Evolutionary conservation across 768 basidiomycete species (phyloP), one percentile per base, ranked within the genome.

Genomic region (Tulasnella sp.): DNA sequence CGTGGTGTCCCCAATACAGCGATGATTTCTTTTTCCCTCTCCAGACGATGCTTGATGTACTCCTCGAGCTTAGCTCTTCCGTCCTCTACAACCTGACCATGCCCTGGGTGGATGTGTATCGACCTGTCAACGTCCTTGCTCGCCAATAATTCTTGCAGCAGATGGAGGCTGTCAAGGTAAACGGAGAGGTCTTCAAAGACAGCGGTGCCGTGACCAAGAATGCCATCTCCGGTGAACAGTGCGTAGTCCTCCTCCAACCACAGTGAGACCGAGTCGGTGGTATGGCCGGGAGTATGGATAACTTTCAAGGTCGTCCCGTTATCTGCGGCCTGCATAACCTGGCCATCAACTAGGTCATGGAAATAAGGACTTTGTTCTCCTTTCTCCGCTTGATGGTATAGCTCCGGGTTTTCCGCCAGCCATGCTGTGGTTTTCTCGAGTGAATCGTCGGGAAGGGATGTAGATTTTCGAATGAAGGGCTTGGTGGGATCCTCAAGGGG

Each of bases 221-320:
- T 91, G 6, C 92, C 95, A 86, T 99, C 97, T 0, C 93, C 95
- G 0, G 96, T 97, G 87, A 97, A 96, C 22, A 98, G 89, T 0
- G 91, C 92, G 37, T 87, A 86, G 83, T 97, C 95, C 72, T 89
- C 89, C 0, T 90, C 88, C 76, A 96, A 87, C 79, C 92, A 87
- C 54, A 98, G 87, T 75, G 89, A 92, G 84, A 98, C 89, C 3
- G 95, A 96, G 85, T 99, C 97, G 72, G 87, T 83, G 0, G 97
- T 98, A 83, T 98, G 97, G 0, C 97, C 97, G 0, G 97, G 97
- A 0, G 95, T 92, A 84, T 95, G 92, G 0, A 98, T 83, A 34
- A 98, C 90, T 37, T 88, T 88, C 14, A 98, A 88, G 1, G 85
- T 83, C 44, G 50, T 48, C 8, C 72, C 78, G 18, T 24, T 72